Percentiles rank a stretch among this genome's conserved stretches.
These are phyloP conservation scores for Diplodia corticola DNA, from an alignment of 2,329 filamentous ascomycete species.

Conservation along the genomic window DNA sequence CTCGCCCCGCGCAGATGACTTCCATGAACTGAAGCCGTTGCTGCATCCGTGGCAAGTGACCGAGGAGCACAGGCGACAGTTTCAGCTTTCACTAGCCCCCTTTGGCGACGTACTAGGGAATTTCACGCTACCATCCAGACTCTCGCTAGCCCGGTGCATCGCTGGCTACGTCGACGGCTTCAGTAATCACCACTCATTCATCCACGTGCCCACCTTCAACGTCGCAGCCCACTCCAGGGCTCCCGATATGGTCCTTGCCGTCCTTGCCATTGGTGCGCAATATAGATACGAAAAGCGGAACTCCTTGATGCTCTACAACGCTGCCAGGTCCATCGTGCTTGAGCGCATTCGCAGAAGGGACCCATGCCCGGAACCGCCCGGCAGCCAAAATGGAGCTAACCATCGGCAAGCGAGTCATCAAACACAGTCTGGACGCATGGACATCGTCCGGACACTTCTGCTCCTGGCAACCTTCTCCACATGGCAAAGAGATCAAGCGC, in stretches of 20 bases:
- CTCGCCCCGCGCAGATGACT: background rate
- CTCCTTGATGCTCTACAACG: constrained; percentile 1
- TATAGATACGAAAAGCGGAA: constrained; percentile 11
- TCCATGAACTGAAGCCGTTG: constrained; percentile 20
- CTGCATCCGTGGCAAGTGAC: constrained; percentile 8
- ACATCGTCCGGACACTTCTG: constrained; percentile 27
- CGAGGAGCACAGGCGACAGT: constrained; percentile 4
- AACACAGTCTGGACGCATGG: constrained; percentile 16
- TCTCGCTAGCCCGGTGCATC: constrained; percentile 1
- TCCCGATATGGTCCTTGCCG: background rate
- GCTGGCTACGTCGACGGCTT: constrained; percentile 15
- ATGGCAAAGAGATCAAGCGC: background rate
- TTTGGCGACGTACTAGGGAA: background rate
- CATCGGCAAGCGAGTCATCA: constrained; percentile 24
- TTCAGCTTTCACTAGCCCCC: background rate
- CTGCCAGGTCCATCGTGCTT: background rate
- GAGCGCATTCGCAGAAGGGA: constrained; percentile 8
- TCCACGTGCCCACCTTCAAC: constrained; percentile 11
- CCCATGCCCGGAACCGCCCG: background rate
- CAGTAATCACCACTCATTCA: constrained; percentile 12
- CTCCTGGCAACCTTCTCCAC: constrained; percentile 8
- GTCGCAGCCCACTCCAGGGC: background rate
- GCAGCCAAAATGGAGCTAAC: background rate
- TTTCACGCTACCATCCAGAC: constrained; percentile 7
- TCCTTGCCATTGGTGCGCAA: constrained; percentile 12